These are phyloP conservation scores for Leishmania arabica DNA, from an alignment of 208 protist genomes.

Conservation along the genomic window DNA sequence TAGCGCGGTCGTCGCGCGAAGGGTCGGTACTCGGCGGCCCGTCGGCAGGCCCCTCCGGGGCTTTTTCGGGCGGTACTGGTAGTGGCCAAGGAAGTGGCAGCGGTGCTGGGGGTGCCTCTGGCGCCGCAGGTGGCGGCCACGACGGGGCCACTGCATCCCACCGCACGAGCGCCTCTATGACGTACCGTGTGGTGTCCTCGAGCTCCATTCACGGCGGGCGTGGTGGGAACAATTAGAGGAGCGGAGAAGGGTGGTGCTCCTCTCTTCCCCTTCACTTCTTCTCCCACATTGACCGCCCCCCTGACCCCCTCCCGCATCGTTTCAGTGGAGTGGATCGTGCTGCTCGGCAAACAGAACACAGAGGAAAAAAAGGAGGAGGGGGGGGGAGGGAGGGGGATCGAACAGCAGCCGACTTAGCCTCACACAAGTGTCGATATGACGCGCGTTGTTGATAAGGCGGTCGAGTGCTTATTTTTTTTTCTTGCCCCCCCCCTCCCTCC, in stretches of 20 bases:
- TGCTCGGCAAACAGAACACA: background rate
- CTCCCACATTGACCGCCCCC: background rate
- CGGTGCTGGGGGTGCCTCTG: slow-evolving; percentile 9
- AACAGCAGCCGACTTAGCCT: too few species aligned
- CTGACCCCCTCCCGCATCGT: background rate
- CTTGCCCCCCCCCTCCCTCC: too few species aligned
- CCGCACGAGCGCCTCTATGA: slow-evolving; percentile 32
- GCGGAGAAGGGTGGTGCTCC: background rate
- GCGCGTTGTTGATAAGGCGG: too few species aligned
- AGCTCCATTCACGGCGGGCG: slow-evolving; percentile 48
- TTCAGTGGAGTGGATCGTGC: background rate
- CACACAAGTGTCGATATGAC: too few species aligned
- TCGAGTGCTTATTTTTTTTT: too few species aligned
- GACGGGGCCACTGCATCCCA: slow-evolving; percentile 18
- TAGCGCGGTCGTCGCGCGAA: slow-evolving; percentile 35
- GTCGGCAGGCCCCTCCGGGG: slow-evolving; percentile 3
- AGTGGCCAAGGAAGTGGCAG: slow-evolving; percentile 6
- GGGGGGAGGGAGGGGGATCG: too few species aligned
- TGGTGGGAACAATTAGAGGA: slow-evolving; percentile 12
- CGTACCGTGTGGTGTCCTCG: slow-evolving; percentile 55
- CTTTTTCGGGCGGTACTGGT: background rate
- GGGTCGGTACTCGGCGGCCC: slow-evolving; percentile 6
- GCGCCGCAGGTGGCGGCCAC: slow-evolving; percentile 16
- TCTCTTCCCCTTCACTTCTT: background rate
- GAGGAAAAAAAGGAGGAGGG: background rate